Evolutionary conservation across 345 rosid species (phyloP).

Genomic region (Eucalyptus pauciflora): DNA sequence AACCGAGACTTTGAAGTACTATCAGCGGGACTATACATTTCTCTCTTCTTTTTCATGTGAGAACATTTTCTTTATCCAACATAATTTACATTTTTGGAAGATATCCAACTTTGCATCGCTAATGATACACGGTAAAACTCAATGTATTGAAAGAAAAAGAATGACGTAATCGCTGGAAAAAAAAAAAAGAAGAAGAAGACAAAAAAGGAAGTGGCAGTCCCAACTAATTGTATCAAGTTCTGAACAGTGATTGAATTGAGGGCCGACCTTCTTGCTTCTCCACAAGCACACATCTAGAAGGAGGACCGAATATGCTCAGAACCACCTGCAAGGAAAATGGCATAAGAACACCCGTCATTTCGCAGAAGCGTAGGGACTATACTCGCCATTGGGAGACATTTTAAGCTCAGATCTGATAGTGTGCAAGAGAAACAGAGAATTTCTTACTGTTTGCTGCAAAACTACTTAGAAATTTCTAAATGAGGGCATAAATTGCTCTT

Average conservation of each 20-base stretch:
- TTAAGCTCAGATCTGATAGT: neutral
- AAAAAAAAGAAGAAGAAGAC: neutral
- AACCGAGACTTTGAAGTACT: neutral
- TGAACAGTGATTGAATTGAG: slow-evolving; percentile 38
- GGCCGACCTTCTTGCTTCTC: slow-evolving; percentile 68
- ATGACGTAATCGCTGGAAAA: neutral
- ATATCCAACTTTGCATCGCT: neutral
- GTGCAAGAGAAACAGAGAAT: neutral
- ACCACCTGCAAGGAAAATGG: slow-evolving; percentile 46
- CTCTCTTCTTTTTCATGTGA: neutral
- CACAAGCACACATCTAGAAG: slow-evolving; percentile 48
- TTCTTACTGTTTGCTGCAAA: neutral
- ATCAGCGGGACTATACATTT: neutral
- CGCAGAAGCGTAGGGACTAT: neutral
- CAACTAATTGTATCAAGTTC: neutral
- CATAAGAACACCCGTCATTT: neutral
- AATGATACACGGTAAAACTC: neutral
- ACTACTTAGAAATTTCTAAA: neutral
- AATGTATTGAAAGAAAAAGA: neutral
- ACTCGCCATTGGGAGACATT: neutral
- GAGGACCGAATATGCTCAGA: slow-evolving; percentile 89
- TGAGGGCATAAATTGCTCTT: neutral
- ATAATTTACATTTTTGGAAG: neutral
- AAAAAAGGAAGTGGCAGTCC: neutral
- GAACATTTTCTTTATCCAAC: neutral